phyloP scores from a whole-genome alignment of 2,329 filamentous ascomycete genomes.

The Beauveria australis region DNA sequence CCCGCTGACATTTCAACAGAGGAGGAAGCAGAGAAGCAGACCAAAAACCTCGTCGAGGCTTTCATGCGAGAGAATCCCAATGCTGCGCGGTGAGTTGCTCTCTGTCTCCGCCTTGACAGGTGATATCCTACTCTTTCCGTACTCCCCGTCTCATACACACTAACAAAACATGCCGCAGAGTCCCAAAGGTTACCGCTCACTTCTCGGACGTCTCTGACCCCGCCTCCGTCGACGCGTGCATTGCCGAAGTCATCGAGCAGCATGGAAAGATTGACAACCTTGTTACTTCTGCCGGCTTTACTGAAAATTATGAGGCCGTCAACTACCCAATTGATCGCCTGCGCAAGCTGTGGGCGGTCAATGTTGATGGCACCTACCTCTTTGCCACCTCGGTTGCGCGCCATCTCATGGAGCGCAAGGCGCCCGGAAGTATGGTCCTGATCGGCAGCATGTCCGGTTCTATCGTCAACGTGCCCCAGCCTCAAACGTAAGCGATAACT shows the following conservation, averaged over 20 bases:
- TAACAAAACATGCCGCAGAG: constrained; percentile 32
- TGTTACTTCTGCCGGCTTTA: constrained; percentile 94
- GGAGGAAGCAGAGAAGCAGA: constrained; percentile 75
- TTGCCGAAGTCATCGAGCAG: constrained; percentile 47
- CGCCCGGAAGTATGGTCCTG: constrained; percentile 79
- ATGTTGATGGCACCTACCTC: constrained; percentile 85
- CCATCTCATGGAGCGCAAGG: constrained; percentile 77
- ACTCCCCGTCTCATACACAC: not conserved
- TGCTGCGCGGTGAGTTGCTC: constrained; percentile 48
- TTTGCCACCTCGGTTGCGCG: constrained; percentile 79
- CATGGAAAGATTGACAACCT: constrained; percentile 85
- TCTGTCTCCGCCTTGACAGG: too few relatives aligned
- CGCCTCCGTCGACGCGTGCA: constrained; percentile 65
- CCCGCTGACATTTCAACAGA: constrained; percentile 45
- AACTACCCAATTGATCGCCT: constrained; percentile 86
- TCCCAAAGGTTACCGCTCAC: constrained; percentile 82
- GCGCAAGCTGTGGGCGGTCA: constrained; percentile 89
- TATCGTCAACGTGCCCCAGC: constrained; percentile 93
- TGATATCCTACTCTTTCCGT: not conserved
- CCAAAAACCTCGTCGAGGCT: constrained; percentile 61
- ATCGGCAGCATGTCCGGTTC: constrained; percentile 92
- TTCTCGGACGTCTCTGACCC: constrained; percentile 79
- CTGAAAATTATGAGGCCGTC: constrained; percentile 89
- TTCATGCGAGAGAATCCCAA: constrained; percentile 76
- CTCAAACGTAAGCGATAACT: constrained; percentile 54